Percentiles rank a stretch among this genome's conserved stretches.
These are phyloP conservation scores for Euphorbia schlechtendalii DNA, from an alignment of 441 rosid genomes.

Conservation along the genomic window DNA sequence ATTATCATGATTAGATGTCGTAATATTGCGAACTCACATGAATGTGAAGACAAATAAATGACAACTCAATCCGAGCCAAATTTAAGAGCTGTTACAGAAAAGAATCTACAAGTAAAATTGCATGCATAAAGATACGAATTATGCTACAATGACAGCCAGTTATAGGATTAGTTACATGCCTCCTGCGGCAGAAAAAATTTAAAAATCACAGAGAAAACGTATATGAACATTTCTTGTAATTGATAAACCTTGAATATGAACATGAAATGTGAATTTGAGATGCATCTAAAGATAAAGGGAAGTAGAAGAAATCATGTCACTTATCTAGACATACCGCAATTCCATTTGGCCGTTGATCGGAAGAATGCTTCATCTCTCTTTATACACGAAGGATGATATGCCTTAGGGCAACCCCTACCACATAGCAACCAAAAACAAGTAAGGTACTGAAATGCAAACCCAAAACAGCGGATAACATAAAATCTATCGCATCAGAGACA, in stretches of 20 bases:
- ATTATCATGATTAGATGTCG: conserved; percentile 3
- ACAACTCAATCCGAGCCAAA: neutral
- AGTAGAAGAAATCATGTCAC: neutral
- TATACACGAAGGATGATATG: conserved; percentile 94
- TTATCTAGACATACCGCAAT: conserved; percentile 57
- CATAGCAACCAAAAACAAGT: conserved; percentile 20
- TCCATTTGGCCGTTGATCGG: conserved; percentile 88
- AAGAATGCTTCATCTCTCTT: conserved; percentile 90
- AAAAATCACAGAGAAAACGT: no score
- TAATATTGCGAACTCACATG: neutral
- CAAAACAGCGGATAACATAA: no score
- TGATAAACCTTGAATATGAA: no score
- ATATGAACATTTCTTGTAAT: no score
- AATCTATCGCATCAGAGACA: no score
- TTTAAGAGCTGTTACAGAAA: neutral
- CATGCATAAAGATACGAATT: neutral
- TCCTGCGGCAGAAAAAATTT: no score
- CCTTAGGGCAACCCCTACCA: conserved; percentile 97
- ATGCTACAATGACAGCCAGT: neutral
- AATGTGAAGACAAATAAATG: neutral
- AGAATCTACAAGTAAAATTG: neutral
- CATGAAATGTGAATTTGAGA: neutral
- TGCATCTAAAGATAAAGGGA: neutral
- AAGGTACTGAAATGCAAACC: conserved; percentile 13
- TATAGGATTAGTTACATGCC: neutral